These are phyloP conservation scores for Schwanniomyces vanrijiae DNA, from an alignment of 805 yeast genomes.

Conservation along the genomic window DNA sequence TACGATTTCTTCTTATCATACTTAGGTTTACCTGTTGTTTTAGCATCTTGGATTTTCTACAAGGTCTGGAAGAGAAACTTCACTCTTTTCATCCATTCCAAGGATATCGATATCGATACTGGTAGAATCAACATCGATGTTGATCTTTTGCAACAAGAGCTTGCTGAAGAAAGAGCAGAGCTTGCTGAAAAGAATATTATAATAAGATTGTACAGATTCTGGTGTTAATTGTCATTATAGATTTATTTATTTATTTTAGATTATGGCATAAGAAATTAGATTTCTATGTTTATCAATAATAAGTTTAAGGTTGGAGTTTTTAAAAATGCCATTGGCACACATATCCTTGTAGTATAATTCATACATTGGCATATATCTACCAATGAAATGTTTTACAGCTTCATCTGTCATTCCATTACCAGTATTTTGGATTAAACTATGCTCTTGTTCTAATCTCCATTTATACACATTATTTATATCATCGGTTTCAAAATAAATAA, in stretches of 20 bases:
- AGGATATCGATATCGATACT: slow-evolving; percentile 33
- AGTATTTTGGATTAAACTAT: slow-evolving; percentile 43
- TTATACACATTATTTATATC: slow-evolving; percentile 60
- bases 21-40: slow-evolving; percentile 32
- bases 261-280: slow-evolving; percentile 2
- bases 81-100: slow-evolving; percentile 25
- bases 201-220: slow-evolving; percentile 25
- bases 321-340: slow-evolving; percentile 28
- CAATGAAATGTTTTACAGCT: slow-evolving; percentile 67
- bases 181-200: slow-evolving; percentile 24
- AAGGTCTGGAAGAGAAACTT: slow-evolving; percentile 28
- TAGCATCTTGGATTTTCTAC: slow-evolving; percentile 29
- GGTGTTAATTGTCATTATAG: slow-evolving; percentile 19
- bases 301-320: slow-evolving; percentile 24
- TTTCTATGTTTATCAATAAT: slow-evolving; percentile 23
- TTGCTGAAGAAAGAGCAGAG: slow-evolving; percentile 32
- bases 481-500: slow-evolving; percentile 62
- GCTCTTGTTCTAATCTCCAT: slow-evolving; percentile 84
- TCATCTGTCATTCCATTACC: slow-evolving; percentile 83
- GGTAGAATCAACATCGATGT: slow-evolving; percentile 34
- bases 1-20: slow-evolving; percentile 30
- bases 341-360: slow-evolving; percentile 59
- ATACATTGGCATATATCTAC: slow-evolving; percentile 86
- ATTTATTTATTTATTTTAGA: not conserved
- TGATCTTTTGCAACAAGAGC: slow-evolving; percentile 33